Conservation (phyloP, 2,329 filamentous ascomycete genomes). For the Aspergillus spinulosporus region DNA sequence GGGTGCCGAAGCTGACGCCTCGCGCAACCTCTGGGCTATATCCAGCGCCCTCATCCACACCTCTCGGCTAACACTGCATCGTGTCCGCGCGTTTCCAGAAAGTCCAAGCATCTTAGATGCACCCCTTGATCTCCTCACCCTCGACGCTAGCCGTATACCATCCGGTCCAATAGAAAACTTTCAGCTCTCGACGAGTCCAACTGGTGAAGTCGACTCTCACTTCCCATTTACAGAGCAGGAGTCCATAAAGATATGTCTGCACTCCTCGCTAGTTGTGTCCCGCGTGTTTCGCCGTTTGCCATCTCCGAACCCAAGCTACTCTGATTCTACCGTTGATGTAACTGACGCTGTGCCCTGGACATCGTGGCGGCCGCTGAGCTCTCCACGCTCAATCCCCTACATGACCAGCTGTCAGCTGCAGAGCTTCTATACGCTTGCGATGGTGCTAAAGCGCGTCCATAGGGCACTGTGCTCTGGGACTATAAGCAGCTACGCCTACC, state of each 20-base stretch:
- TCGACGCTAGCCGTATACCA: background rate
- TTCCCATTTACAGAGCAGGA: constrained; percentile 4
- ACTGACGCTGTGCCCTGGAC: background rate
- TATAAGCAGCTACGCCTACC: background rate
- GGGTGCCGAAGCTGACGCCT: background rate
- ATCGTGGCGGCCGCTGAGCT: background rate
- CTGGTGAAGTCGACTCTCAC: background rate
- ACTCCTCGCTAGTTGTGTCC: constrained; percentile 2
- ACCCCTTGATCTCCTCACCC: background rate
- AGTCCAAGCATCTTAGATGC: background rate
- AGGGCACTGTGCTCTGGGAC: background rate
- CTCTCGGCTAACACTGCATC: background rate
- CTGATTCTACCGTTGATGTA: background rate
- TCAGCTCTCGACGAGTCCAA: background rate
- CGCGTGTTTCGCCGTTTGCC: constrained; percentile 8
- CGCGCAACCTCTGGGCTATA: background rate
- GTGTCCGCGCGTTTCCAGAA: background rate
- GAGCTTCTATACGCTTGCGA: background rate
- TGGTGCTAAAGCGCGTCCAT: background rate
- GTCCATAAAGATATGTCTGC: background rate
- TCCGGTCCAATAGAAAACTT: background rate
- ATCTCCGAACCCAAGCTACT: constrained; percentile 5
- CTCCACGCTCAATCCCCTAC: constrained; percentile 3
- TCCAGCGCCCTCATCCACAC: background rate
- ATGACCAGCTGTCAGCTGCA: constrained; percentile 3